Evolutionary conservation across 2,329 filamentous ascomycete species (phyloP).

Genomic region (Cladophialophora bantiana): DNA sequence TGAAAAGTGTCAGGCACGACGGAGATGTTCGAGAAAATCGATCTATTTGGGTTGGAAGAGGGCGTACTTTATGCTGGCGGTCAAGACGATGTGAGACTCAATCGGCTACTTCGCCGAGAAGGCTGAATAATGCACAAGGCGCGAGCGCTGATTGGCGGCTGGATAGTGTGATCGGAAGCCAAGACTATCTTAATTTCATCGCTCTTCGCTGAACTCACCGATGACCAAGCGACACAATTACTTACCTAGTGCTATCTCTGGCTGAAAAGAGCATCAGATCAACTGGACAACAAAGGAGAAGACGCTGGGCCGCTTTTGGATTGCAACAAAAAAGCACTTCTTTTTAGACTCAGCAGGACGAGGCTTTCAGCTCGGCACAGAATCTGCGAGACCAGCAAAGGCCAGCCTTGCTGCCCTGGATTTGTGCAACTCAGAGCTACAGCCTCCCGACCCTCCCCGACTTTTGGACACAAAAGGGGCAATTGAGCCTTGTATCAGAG

Average conservation of each 20-base stretch:
- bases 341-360: not conserved
- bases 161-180: not conserved
- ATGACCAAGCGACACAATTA: not conserved
- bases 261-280: not conserved
- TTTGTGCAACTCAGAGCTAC: not conserved
- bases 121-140: not conserved
- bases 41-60: not conserved
- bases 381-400: not conserved
- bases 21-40: not conserved
- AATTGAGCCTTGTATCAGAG: not conserved
- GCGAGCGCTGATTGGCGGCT: not conserved
- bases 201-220: not conserved
- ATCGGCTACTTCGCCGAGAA: constrained; percentile 5
- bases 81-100: not conserved
- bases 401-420: not conserved
- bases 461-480: not conserved
- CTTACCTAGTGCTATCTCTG: not conserved
- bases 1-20: not conserved
- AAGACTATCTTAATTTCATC: not conserved
- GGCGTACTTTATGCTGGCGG: not conserved
- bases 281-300: not conserved
- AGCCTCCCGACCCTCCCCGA: not conserved
- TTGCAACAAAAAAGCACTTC: not conserved
- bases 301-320: not conserved
- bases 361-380: not conserved